Evolutionary conservation across 2,329 filamentous ascomycete genomes (phyloP).

Genomic region (Berkeleyomyces rouxiae): DNA sequence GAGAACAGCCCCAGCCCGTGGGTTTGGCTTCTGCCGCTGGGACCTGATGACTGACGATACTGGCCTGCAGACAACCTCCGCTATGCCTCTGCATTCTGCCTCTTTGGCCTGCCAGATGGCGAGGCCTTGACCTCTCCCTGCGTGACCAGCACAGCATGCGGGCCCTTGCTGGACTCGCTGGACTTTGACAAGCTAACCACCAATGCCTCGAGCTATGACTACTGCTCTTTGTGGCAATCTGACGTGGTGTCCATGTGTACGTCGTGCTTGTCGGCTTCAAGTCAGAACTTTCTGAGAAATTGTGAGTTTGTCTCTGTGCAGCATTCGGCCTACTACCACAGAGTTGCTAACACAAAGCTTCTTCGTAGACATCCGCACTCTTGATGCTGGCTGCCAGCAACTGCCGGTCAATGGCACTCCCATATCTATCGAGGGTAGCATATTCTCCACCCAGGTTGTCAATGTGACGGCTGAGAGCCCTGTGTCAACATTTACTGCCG

Average conservation of each 20-base stretch:
- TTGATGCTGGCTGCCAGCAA: constrained; percentile 41
- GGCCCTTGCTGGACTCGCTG: constrained; percentile 29
- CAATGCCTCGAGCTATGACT: constrained; percentile 31
- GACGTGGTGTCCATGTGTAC: constrained; percentile 28
- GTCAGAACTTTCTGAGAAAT: constrained; percentile 32
- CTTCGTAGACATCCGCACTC: constrained; percentile 29
- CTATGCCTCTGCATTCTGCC: constrained; percentile 37
- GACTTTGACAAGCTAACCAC: constrained; percentile 33
- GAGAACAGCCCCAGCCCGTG: background rate
- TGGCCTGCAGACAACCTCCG: constrained; percentile 36
- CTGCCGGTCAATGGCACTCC: constrained; percentile 29
- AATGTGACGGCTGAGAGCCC: constrained; percentile 34
- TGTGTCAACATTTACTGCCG: constrained; percentile 23
- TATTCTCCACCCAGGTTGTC: constrained; percentile 33
- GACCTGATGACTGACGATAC: background rate
- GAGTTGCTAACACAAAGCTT: background rate
- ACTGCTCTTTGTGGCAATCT: constrained; percentile 34
- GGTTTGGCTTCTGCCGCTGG: background rate
- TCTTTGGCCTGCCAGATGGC: constrained; percentile 31
- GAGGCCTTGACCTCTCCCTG: constrained; percentile 30
- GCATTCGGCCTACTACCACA: background rate
- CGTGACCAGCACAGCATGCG: constrained; percentile 39
- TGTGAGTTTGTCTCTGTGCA: constrained; percentile 24
- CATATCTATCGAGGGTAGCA: constrained; percentile 33
- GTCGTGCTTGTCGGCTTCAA: constrained; percentile 27